phyloP scores from a whole-genome alignment of 2,329 filamentous ascomycete genomes.

The Neofusicoccum laricinum region DNA sequence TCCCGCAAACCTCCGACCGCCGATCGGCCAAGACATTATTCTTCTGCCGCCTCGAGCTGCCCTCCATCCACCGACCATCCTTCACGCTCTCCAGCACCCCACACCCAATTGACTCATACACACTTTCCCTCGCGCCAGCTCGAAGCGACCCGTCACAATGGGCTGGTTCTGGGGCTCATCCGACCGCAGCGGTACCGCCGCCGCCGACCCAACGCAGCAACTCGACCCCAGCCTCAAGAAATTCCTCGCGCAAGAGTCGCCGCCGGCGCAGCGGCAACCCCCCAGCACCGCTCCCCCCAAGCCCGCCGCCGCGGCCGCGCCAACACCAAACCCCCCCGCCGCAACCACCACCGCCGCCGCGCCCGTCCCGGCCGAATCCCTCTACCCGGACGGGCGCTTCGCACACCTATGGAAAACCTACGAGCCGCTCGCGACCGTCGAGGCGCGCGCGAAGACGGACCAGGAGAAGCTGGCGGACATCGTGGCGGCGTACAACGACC shows the following conservation, averaged over 20 bases:
- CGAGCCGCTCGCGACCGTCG: conserved; percentile 66
- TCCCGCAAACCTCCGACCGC: background rate
- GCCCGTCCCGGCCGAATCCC: conserved; percentile 51
- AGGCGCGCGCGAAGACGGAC: conserved; percentile 67
- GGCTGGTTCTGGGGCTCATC: conserved; percentile 61
- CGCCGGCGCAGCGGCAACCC: conserved; percentile 24
- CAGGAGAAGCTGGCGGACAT: conserved; percentile 79
- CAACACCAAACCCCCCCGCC: conserved; percentile 50
- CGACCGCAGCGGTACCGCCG: conserved; percentile 34
- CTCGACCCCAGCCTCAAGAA: conserved; percentile 81
- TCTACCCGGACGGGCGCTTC: conserved; percentile 69
- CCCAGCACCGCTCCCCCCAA: conserved; percentile 26
- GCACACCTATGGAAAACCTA: conserved; percentile 94
- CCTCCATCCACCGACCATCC: background rate
- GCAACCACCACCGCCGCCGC: conserved; percentile 25
- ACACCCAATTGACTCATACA: background rate
- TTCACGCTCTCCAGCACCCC: background rate
- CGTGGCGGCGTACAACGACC: conserved; percentile 78
- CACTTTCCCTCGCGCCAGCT: background rate
- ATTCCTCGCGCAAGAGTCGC: conserved; percentile 79
- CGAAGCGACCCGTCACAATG: conserved; percentile 41
- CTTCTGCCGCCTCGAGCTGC: background rate
- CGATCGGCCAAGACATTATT: background rate
- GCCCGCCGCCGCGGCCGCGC: conserved; percentile 15
- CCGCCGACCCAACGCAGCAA: conserved; percentile 64